These are phyloP conservation scores for Apiospora aurea DNA, from an alignment of 2,329 filamentous ascomycete species.

Conservation along the genomic window DNA sequence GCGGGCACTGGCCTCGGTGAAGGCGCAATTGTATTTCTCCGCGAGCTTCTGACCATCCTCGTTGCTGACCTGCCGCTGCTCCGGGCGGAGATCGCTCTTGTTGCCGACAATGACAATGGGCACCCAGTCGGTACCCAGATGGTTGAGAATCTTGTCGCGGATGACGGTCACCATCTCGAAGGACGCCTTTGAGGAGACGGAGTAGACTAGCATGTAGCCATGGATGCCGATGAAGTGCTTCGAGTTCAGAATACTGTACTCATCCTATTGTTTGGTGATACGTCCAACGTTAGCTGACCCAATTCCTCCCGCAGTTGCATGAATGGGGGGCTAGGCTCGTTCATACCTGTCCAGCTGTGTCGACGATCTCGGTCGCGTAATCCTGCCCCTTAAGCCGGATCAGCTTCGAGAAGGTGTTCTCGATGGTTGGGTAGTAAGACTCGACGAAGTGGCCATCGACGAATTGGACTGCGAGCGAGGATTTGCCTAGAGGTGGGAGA, in stretches of 20 bases:
- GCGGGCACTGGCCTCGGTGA: conserved; percentile 92
- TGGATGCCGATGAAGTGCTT: conserved; percentile 99
- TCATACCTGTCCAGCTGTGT: conserved; percentile 90
- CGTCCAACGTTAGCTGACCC: neutral
- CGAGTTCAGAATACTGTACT: conserved; percentile 97
- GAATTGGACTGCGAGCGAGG: conserved; percentile 94
- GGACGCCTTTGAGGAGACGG: conserved; percentile 90
- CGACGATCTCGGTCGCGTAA: conserved; percentile 95
- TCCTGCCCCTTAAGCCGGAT: conserved; percentile 94
- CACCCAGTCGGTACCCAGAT: conserved; percentile 89
- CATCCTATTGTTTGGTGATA: conserved; percentile 66
- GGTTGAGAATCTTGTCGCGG: conserved; percentile 95
- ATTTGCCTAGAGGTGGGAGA: conserved; percentile 75
- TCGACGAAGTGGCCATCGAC: conserved; percentile 99
- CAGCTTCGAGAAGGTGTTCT: conserved; percentile 97
- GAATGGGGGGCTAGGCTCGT: neutral
- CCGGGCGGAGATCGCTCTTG: conserved; percentile 91
- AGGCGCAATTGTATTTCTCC: conserved; percentile 88
- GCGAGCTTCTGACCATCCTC: conserved; percentile 87
- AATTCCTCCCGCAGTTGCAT: neutral
- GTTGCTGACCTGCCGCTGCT: conserved; percentile 87
- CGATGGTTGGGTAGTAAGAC: conserved; percentile 98
- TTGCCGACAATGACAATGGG: conserved; percentile 96
- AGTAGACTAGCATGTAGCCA: conserved; percentile 98
- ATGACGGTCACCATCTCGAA: conserved; percentile 99